Percentiles rank a stretch among this genome's conserved stretches.
Evolutionary conservation across 129 eudicot genomes (phyloP).

Genomic region (Arctium lappa): DNA sequence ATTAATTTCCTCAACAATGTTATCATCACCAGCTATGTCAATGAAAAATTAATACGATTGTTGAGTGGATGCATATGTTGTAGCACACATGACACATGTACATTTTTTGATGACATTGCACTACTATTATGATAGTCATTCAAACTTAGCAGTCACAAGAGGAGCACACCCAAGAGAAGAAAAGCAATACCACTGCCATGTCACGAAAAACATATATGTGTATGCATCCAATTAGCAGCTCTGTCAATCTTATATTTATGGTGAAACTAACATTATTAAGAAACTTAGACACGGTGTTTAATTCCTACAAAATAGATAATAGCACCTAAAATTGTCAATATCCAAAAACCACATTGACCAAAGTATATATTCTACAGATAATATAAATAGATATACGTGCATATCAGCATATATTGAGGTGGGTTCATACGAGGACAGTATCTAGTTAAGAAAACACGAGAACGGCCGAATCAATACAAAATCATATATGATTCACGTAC

Average conservation of each 20-base stretch:
- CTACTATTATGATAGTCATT: not conserved
- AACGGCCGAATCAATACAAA: too few relatives aligned
- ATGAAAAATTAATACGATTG: too few relatives aligned
- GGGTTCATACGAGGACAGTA: too few relatives aligned
- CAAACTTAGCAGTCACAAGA: not conserved
- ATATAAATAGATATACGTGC: not conserved
- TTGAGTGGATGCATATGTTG: too few relatives aligned
- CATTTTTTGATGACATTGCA: not conserved
- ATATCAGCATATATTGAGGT: too few relatives aligned
- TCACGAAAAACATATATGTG: too few relatives aligned
- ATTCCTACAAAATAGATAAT: not conserved
- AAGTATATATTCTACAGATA: not conserved
- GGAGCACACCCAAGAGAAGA: not conserved
- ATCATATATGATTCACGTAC: too few relatives aligned
- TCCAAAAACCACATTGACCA: not conserved
- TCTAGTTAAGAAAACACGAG: too few relatives aligned
- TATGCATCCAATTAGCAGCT: not conserved
- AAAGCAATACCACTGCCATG: not conserved
- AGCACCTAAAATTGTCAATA: not conserved
- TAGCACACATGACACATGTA: not conserved
- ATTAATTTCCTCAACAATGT: too few relatives aligned
- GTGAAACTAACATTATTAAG: not conserved
- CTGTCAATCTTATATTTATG: not conserved
- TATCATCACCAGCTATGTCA: too few relatives aligned
- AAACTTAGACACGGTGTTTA: not conserved